These are phyloP conservation scores for Sclerotinia minor DNA, from an alignment of 2,329 filamentous ascomycete species.

Conservation along the genomic window DNA sequence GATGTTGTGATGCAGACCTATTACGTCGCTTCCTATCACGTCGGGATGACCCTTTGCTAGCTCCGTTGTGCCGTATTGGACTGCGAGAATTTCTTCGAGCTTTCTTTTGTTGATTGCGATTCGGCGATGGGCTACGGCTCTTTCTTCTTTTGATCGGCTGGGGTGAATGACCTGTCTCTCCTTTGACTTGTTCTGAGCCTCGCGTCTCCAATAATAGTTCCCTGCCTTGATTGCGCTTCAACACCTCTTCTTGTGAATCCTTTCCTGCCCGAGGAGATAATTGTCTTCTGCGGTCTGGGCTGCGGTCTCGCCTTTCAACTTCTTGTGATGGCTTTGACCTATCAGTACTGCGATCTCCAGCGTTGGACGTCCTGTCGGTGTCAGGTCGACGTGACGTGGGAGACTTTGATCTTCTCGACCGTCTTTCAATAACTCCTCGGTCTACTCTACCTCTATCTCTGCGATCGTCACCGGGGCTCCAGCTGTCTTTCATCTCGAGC, in stretches of 20 bases:
- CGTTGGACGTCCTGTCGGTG: slow-evolving; percentile 39
- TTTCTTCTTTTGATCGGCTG: slow-evolving; percentile 42
- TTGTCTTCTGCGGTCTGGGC: slow-evolving; percentile 39
- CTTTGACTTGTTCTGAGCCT: slow-evolving; percentile 41
- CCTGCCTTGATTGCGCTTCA: slow-evolving; percentile 42
- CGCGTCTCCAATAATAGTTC: slow-evolving; percentile 41
- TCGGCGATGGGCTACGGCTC: slow-evolving; percentile 40
- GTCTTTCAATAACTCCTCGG: slow-evolving; percentile 42
- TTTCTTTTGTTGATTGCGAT: slow-evolving; percentile 41
- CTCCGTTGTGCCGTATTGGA: slow-evolving; percentile 36
- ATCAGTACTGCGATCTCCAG: slow-evolving; percentile 38
- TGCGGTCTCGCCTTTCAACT: slow-evolving; percentile 39
- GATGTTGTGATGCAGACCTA: slow-evolving; percentile 36
- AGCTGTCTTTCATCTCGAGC: slow-evolving; percentile 47
- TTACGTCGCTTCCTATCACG: slow-evolving; percentile 36
- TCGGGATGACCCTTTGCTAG: slow-evolving; percentile 31
- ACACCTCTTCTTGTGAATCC: slow-evolving; percentile 40
- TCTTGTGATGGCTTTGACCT: slow-evolving; percentile 38
- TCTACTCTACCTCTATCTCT: slow-evolving; percentile 46
- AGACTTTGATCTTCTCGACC: slow-evolving; percentile 43
- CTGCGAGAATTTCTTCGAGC: slow-evolving; percentile 39
- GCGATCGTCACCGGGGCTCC: slow-evolving; percentile 46
- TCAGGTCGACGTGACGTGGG: slow-evolving; percentile 42
- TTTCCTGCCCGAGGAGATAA: slow-evolving; percentile 38
- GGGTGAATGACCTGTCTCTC: slow-evolving; percentile 38